A percentile compares a stretch with the other conserved stretches of the same genome.
phyloP scores from a whole-genome alignment of 2,329 filamentous ascomycete species.

The Didymella sp. region DNA sequence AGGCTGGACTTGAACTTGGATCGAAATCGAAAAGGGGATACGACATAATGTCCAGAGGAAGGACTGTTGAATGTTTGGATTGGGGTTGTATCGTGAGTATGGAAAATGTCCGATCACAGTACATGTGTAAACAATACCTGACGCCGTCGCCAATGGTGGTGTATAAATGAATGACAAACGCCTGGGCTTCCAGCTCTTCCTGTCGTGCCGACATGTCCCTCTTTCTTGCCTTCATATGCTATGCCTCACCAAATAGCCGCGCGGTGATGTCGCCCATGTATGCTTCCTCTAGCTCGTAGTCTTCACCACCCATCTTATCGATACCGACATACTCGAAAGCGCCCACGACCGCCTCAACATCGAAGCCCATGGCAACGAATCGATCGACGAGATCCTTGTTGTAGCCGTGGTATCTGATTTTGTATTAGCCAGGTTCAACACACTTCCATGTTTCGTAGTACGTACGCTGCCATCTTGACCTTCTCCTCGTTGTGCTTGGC shows the following conservation, averaged over 20 bases:
- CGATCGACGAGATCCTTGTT: slow-evolving; percentile 81
- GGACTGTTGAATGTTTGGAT: neutral
- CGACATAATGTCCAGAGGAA: neutral
- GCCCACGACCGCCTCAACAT: slow-evolving; percentile 82
- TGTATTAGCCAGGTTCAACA: slow-evolving; percentile 37
- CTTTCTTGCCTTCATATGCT: neutral
- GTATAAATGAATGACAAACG: slow-evolving; percentile 19
- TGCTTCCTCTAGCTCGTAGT: slow-evolving; percentile 87
- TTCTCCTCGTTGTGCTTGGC: slow-evolving; percentile 66
- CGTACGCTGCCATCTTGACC: slow-evolving; percentile 63
- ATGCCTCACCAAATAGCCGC: slow-evolving; percentile 77
- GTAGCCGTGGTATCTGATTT: slow-evolving; percentile 80
- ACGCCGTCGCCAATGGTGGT: slow-evolving; percentile 24
- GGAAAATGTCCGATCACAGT: slow-evolving; percentile 11
- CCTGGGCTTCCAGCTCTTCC: slow-evolving; percentile 15
- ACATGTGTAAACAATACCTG: slow-evolving; percentile 16
- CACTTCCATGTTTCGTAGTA: slow-evolving; percentile 5
- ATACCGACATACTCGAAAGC: slow-evolving; percentile 85
- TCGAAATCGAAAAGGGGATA: neutral
- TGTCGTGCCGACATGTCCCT: neutral
- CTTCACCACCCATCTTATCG: slow-evolving; percentile 75
- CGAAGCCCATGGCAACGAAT: slow-evolving; percentile 91
- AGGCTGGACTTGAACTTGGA: too few species aligned
- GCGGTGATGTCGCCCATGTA: slow-evolving; percentile 92
- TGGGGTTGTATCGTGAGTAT: neutral